Evolutionary conservation across 257 asterid genomes (phyloP).

Genomic region (Linderniella brevidens): DNA sequence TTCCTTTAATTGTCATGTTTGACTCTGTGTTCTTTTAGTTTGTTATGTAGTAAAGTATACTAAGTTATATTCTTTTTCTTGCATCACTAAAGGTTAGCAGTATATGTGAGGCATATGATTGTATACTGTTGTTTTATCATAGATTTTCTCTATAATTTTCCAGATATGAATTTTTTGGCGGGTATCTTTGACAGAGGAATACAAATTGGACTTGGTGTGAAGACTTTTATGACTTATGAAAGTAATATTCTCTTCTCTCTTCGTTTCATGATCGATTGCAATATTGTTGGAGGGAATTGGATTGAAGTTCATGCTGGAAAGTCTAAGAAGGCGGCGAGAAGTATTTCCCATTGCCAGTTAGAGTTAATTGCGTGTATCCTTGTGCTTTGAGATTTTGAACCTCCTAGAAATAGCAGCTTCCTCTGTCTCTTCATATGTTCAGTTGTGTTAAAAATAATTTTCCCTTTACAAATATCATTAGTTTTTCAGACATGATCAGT

Average conservation of each 20-base stretch:
- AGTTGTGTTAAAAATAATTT: slow-evolving; percentile 10
- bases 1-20: background rate
- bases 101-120: background rate
- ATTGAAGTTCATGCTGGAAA: slow-evolving; percentile 75
- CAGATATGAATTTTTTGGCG: slow-evolving; percentile 16
- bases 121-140: too few relatives aligned
- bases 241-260: slow-evolving; percentile 94
- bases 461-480: slow-evolving; percentile 26
- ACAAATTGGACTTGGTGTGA: slow-evolving; percentile 81
- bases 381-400: slow-evolving; percentile 5
- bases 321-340: slow-evolving; percentile 42
- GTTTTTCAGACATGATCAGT: slow-evolving; percentile 71
- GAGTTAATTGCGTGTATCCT: slow-evolving; percentile 98
- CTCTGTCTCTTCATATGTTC: background rate
- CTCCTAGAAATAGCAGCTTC: slow-evolving; percentile 2
- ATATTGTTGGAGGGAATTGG: slow-evolving; percentile 96
- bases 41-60: too few relatives aligned
- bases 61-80: background rate
- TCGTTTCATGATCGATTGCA: slow-evolving; percentile 95
- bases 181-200: slow-evolving; percentile 94
- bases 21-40: too few relatives aligned
- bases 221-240: slow-evolving; percentile 79
- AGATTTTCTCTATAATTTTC: too few relatives aligned
- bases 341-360: slow-evolving; percentile 59
- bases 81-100: background rate